Conservation (phyloP, 2,329 filamentous ascomycete species). For the Cercospora sp. region DNA sequence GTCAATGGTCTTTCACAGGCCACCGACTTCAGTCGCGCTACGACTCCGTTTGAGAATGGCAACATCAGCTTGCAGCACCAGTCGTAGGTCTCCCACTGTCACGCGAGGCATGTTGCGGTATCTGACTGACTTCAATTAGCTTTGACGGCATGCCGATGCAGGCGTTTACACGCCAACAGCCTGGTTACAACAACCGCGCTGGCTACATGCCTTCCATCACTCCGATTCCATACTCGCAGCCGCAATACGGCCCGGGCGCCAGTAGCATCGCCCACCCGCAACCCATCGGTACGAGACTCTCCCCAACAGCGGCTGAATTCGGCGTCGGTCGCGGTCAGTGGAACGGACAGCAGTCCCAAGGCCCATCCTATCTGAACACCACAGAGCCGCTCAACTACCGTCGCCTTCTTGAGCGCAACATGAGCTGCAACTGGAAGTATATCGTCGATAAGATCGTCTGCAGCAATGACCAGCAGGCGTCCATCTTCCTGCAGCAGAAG, state of each 20-base stretch:
- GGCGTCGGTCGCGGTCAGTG: conserved; percentile 40
- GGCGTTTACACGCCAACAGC: conserved; percentile 14
- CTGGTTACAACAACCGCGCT: conserved; percentile 17
- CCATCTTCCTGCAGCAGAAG: conserved; percentile 98
- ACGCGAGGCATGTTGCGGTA: background rate
- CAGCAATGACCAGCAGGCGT: conserved; percentile 98
- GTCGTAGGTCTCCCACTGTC: conserved; percentile 21
- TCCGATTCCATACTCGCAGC: conserved; percentile 29
- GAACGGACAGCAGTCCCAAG: conserved; percentile 32
- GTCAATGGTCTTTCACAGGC: conserved; percentile 15
- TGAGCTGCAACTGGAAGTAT: conserved; percentile 98
- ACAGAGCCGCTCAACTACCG: conserved; percentile 96
- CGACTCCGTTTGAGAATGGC: conserved; percentile 23
- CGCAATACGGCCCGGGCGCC: conserved; percentile 24
- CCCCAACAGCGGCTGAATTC: conserved; percentile 51
- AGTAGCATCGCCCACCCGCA: conserved; percentile 24
- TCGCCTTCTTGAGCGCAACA: conserved; percentile 88
- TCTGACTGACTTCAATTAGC: conserved; percentile 19
- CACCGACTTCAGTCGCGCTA: conserved; percentile 17
- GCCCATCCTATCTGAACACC: conserved; percentile 68
- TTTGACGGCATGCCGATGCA: conserved; percentile 25
- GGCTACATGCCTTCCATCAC: conserved; percentile 35
- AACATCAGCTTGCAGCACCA: conserved; percentile 23
- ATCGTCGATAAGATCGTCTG: conserved; percentile 99
- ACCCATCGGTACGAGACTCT: conserved; percentile 45